Percentiles rank a stretch among this genome's conserved stretches.
Conservation (phyloP, 2,329 filamentous ascomycete genomes). For the Monilinia polystroma region DNA sequence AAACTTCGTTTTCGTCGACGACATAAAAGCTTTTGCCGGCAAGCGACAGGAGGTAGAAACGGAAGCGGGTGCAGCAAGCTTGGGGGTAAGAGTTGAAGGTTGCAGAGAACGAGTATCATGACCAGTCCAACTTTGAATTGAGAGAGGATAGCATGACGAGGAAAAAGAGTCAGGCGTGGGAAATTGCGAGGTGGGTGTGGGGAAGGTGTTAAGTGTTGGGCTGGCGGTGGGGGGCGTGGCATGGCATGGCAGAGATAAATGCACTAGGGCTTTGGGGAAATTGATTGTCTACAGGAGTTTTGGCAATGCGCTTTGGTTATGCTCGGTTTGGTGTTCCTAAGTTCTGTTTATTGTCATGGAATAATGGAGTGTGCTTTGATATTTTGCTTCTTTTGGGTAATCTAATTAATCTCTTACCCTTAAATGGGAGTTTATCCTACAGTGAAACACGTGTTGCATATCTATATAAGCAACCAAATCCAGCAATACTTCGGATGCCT, state of each 20-base stretch:
- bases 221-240: too few species aligned
- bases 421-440: background rate
- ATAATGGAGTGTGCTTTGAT: background rate
- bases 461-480: background rate
- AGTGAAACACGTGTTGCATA: background rate
- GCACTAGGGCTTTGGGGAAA: background rate
- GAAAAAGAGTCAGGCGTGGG: slow-evolving; percentile 3
- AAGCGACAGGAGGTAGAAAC: slow-evolving; percentile 44
- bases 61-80: slow-evolving; percentile 23
- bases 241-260: background rate
- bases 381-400: background rate
- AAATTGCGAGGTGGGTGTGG: slow-evolving; percentile 11
- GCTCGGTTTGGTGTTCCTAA: background rate
- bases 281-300: background rate
- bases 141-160: slow-evolving; percentile 20
- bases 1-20: slow-evolving; percentile 56
- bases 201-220: slow-evolving; percentile 5
- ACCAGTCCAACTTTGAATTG: slow-evolving; percentile 32
- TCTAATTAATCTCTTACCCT: background rate
- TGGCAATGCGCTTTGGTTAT: background rate
- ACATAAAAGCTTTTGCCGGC: slow-evolving; percentile 50
- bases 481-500: background rate
- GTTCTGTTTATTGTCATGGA: background rate
- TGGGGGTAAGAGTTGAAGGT: slow-evolving; percentile 5
- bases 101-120: slow-evolving; percentile 35